A percentile compares a stretch with the other conserved stretches of the same genome.
These are phyloP conservation scores for Lactarius sp. DNA, from an alignment of 768 basidiomycete species.

Conservation along the genomic window DNA sequence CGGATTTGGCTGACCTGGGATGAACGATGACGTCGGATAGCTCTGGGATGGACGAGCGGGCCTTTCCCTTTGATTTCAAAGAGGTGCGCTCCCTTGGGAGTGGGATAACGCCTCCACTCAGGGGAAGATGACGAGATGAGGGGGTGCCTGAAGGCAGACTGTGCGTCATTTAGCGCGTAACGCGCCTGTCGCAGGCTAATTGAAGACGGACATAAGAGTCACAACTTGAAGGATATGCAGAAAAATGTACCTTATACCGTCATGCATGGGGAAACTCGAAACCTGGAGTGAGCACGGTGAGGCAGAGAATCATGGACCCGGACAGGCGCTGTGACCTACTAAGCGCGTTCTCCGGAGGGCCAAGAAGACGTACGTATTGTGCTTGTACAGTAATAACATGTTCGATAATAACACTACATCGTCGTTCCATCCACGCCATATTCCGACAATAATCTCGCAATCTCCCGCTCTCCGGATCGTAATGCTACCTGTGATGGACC, in stretches of 20 bases:
- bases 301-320: too few species aligned
- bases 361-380: too few species aligned
- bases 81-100: conserved; percentile 38
- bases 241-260: conserved; percentile 56
- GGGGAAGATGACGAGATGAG: conserved; percentile 63
- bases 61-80: conserved; percentile 57
- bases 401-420: too few species aligned
- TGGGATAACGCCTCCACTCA: conserved; percentile 78
- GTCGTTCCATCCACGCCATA: too few species aligned
- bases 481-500: too few species aligned
- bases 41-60: conserved; percentile 60
- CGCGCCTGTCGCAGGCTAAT: conserved; percentile 75
- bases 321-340: too few species aligned
- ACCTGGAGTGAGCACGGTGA: neutral
- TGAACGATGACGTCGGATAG: conserved; percentile 76
- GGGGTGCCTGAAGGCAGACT: conserved; percentile 68
- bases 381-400: too few species aligned
- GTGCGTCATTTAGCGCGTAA: conserved; percentile 77
- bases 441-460: too few species aligned
- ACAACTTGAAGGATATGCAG: conserved; percentile 29
- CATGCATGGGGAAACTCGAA: conserved; percentile 28
- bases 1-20: conserved; percentile 59
- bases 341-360: too few species aligned
- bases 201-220: neutral
- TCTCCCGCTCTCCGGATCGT: too few species aligned